A percentile compares a stretch with the other conserved stretches of the same genome.
phyloP scores from a whole-genome alignment of 805 yeast species.

The Tetrapisispora iriomotensis region DNA sequence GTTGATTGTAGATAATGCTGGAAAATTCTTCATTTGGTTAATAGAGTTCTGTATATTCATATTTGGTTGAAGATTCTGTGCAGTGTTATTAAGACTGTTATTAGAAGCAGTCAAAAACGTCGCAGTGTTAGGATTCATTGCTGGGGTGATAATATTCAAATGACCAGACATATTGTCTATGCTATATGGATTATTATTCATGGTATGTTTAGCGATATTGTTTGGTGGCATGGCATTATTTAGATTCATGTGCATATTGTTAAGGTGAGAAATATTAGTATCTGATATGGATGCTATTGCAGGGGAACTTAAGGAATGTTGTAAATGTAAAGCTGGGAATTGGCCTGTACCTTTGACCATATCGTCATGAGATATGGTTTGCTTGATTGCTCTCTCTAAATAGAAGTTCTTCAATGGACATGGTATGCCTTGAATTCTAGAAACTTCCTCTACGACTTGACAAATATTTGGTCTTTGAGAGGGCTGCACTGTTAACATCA shows the following conservation, averaged over 20 bases:
- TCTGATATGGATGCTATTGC: neutral
- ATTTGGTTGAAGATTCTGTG: neutral
- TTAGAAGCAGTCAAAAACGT: too few relatives aligned
- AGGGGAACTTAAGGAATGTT: conserved; percentile 3
- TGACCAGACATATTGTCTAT: neutral
- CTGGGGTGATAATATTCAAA: neutral
- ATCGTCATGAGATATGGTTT: neutral
- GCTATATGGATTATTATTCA: conserved; percentile 1
- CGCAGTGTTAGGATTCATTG: too few relatives aligned
- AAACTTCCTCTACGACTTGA: conserved; percentile 62
- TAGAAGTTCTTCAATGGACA: conserved; percentile 36
- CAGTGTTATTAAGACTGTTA: too few relatives aligned
- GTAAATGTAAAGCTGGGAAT: neutral
- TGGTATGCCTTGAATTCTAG: conserved; percentile 47
- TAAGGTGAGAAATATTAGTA: neutral
- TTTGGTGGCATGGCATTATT: neutral
- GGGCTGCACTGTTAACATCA: conserved; percentile 56
- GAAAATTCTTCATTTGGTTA: neutral
- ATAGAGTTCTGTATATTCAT: too few relatives aligned
- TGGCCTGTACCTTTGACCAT: neutral
- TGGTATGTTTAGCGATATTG: neutral
- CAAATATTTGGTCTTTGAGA: conserved; percentile 63
- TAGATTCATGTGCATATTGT: neutral
- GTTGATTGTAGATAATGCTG: too few relatives aligned
- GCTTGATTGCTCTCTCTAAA: conserved; percentile 18